These are phyloP conservation scores for Cyclocybe aegerita DNA, from an alignment of 768 basidiomycete genomes.

Conservation along the genomic window DNA sequence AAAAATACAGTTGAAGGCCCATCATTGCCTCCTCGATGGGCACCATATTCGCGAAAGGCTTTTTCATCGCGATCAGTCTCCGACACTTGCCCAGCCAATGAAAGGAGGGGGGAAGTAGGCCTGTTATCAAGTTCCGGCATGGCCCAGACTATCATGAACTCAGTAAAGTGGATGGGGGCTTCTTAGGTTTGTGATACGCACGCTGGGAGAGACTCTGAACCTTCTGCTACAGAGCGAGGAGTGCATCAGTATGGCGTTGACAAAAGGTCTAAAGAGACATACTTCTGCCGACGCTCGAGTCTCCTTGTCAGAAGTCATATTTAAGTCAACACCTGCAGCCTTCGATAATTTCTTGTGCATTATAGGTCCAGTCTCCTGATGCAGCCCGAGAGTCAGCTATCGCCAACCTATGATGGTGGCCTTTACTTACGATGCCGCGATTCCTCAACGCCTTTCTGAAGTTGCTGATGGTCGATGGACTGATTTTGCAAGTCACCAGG, in stretches of 20 bases:
- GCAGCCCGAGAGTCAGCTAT: neutral
- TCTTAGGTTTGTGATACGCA: neutral
- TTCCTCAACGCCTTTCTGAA: conserved; percentile 41
- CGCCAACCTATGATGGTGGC: neutral
- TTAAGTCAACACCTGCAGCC: conserved; percentile 11
- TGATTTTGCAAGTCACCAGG: conserved; percentile 38
- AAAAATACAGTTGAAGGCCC: neutral
- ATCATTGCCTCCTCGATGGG: too few species aligned
- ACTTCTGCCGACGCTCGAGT: conserved; percentile 9
- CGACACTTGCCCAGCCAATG: too few species aligned
- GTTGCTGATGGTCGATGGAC: conserved; percentile 26
- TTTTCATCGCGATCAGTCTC: too few species aligned
- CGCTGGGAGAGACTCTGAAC: conserved; percentile 15
- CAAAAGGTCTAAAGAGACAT: neutral
- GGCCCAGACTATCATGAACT: conserved; percentile 9
- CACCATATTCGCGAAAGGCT: too few species aligned
- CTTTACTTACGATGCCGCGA: conserved; percentile 45
- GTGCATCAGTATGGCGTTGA: neutral
- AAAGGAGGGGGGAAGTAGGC: too few species aligned
- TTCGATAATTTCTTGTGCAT: conserved; percentile 16
- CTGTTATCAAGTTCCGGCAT: neutral
- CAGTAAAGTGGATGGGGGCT: neutral
- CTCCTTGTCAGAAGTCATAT: conserved; percentile 4
- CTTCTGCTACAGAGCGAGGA: conserved; percentile 2
- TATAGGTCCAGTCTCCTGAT: conserved; percentile 6